Base-by-base conservation (phyloP, 1,284 basidiomycete species). In the Boletus semigastroideus region DNA sequence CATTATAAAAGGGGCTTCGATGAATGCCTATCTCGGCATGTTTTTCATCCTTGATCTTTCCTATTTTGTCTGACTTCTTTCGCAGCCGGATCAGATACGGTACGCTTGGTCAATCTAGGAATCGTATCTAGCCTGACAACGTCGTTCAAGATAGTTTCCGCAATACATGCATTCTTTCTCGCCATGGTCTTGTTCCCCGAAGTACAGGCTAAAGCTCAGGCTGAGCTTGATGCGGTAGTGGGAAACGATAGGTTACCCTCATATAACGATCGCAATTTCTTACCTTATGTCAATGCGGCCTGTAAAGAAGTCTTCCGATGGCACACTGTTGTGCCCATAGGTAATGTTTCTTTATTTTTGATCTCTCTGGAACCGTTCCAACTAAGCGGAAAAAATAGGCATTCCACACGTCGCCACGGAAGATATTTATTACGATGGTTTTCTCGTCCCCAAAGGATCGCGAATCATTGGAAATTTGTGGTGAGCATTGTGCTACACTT, bases 401-500 rank as follows among this genome's bases (percentile, higher is more conserved):
- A 60, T 71, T 6, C n/a, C 62, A 1, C 75, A 77, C 42, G 66
- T 72, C 2, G 59, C 71, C 1, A 61, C 57, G 17, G 66, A 74
- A 51, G 73, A 78, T 20, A 68, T 73, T 12, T 55, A 68, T 30
- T 58, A 58, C n/a, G 39, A 63, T 3, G 71, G 71, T 6, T 70
- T 68, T 51, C 48, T 71, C 11, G 71, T 78, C n/a, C 76, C 75
- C 0, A 75, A 77, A 55, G 73, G 71, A 22, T 61, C 68, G 1
- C 22, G 46, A 5, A 55, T 72, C 8, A 37, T 70, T 5, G 46
- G 56, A 36, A 69, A 66, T 17, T 8, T 48, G 3, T 63, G 59
- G 64, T 65, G n/a, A 46, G 57, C 47, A 19, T 28, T 2, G 11
- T n/a, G 14, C 12, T 1, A 5, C 14, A 16, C n/a, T n/a, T n/a